Base-by-base conservation (phyloP, 352 stramenopile species). In the Phytophthora megakarya region DNA sequence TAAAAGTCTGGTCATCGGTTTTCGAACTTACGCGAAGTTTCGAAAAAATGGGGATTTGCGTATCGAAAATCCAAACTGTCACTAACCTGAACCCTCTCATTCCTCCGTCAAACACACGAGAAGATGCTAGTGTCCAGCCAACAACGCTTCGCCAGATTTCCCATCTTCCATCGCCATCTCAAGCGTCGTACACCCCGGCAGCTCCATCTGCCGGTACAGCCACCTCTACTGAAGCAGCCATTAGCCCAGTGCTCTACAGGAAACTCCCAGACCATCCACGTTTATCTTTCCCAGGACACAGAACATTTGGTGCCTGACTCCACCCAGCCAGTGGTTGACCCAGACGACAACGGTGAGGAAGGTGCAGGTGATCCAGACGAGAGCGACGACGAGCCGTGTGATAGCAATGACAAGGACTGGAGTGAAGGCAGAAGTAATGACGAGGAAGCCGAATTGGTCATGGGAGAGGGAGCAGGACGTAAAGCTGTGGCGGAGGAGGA, bases 21-120 rank as follows among this genome's bases (percentile, higher is more conserved):
- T 61, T 42, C 40, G 37, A 44, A 61, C 52, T 43, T 49, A 61
- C 18, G 12, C 16, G 52, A 51, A 42, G 12, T 61, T 61, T 38
- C 40, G 52, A 51, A 40, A 61, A 44, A 52, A 51, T 13, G 40
- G 35, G 8, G n/a, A 43, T 61, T 61, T 61, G 52, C 52, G n/a
- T 61, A 52, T 61, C 39, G 39, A 30, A 47, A 51, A 61, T 28
- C 18, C 43, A 50, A 50, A 50, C 43, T 3, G 43, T 50, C 43
- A 38, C 43, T 50, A 50, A 50, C 35, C 11, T 23, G 43, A 50
- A 25, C 26, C 52, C 48, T 19, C n/a, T 47, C 53, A 61, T n/a
- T n/a, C n/a, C n/a, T n/a, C n/a, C n/a, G n/a, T n/a, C n/a, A n/a
- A n/a, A n/a, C n/a, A 11, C 43, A 10, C 10, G 35, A 35, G 23